These are phyloP conservation scores for Cryptococcus floricola DNA, from an alignment of 1,284 basidiomycete genomes.

Conservation along the genomic window DNA sequence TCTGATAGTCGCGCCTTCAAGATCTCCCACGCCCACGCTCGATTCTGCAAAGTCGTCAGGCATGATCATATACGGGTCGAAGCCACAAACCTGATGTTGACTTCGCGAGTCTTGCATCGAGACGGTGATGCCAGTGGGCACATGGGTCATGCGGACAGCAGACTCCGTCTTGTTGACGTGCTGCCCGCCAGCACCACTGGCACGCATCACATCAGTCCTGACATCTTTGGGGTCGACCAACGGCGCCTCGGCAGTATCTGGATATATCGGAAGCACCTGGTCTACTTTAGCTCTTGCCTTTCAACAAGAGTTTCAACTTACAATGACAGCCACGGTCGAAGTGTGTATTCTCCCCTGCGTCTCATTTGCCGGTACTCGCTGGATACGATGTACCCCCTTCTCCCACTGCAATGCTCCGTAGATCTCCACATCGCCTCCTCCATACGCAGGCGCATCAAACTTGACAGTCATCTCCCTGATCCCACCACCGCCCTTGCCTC, in stretches of 20 bases:
- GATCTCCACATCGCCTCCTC: slow-evolving; percentile 59
- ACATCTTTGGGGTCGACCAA: slow-evolving; percentile 80
- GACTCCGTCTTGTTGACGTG: slow-evolving; percentile 99
- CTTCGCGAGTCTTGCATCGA: slow-evolving; percentile 98
- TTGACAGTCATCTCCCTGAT: slow-evolving; percentile 74
- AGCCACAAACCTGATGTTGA: slow-evolving; percentile 73
- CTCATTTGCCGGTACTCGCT: slow-evolving; percentile 88
- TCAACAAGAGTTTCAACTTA: slow-evolving; percentile 48
- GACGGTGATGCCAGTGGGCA: slow-evolving; percentile 89
- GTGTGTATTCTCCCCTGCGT: slow-evolving; percentile 84
- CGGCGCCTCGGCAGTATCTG: slow-evolving; percentile 57
- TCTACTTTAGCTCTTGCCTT: neutral
- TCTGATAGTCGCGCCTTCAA: slow-evolving; percentile 78
- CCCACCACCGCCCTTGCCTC: slow-evolving; percentile 59
- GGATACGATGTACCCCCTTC: slow-evolving; percentile 92
- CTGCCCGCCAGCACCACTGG: slow-evolving; percentile 94
- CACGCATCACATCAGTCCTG: slow-evolving; percentile 87
- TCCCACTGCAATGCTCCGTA: slow-evolving; percentile 83
- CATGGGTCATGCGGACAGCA: slow-evolving; percentile 90
- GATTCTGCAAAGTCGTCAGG: slow-evolving; percentile 59
- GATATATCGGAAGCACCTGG: slow-evolving; percentile 70
- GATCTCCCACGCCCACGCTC: slow-evolving; percentile 80
- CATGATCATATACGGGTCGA: neutral
- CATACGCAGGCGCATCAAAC: slow-evolving; percentile 16
- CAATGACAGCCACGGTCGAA: slow-evolving; percentile 83